phyloP scores from a whole-genome alignment of 768 basidiomycete species.

The Gloeophyllum trabeum region DNA sequence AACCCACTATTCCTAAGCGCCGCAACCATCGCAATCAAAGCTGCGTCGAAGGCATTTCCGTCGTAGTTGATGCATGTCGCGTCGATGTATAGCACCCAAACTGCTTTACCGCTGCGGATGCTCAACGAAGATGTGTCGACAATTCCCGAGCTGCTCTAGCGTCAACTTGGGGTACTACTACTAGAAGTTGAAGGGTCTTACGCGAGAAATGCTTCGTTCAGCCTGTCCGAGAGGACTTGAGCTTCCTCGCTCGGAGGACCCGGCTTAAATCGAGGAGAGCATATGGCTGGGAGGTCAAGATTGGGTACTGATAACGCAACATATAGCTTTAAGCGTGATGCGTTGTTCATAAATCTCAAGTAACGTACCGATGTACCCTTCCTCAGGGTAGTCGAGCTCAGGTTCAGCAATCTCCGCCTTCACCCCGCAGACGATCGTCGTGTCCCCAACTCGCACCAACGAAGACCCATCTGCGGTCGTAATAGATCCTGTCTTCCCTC shows the following conservation, averaged over 20 bases:
- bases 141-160: conserved; percentile 42
- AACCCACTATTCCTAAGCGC: conserved; percentile 76
- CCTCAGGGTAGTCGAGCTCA: conserved; percentile 57
- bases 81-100: conserved; percentile 93
- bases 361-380: conserved; percentile 73
- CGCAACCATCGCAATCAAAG: conserved; percentile 77
- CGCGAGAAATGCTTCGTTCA: conserved; percentile 72
- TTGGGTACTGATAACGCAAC: conserved; percentile 75
- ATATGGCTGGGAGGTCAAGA: conserved; percentile 86
- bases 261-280: conserved; percentile 88
- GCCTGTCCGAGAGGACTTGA: conserved; percentile 75
- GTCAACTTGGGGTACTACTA: neutral
- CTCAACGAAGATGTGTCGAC: conserved; percentile 60
- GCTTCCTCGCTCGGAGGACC: conserved; percentile 94
- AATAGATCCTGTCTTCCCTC: conserved; percentile 59
- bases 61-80: conserved; percentile 96
- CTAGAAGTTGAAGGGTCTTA: conserved; percentile 25
- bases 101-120: conserved; percentile 72
- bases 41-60: conserved; percentile 90
- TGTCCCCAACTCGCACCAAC: conserved; percentile 81
- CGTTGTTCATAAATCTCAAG: neutral
- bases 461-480: conserved; percentile 91
- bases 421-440: conserved; percentile 93
- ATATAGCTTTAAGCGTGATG: neutral
- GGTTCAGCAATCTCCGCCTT: conserved; percentile 95